Evolutionary conservation across 805 yeast genomes (phyloP).

Genomic region (Middelhovenomyces tepae): DNA sequence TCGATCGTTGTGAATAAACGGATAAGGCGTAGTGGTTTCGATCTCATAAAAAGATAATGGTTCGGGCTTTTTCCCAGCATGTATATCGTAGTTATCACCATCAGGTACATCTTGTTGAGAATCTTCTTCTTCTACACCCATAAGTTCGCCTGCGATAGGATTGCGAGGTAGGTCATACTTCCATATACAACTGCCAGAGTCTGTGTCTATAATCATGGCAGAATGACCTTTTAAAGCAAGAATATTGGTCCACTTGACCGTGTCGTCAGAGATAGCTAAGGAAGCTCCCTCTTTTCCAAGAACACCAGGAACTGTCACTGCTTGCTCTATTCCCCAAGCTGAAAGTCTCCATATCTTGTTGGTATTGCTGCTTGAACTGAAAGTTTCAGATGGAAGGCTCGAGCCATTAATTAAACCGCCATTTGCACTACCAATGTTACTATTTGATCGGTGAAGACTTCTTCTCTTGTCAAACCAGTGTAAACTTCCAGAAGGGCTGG

Average conservation of each 20-base stretch:
- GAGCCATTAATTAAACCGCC: background rate
- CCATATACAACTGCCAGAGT: slow-evolving; percentile 20
- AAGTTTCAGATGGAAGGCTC: slow-evolving; percentile 1
- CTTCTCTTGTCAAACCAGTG: slow-evolving; percentile 44
- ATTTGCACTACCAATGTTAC: background rate
- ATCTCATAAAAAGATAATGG: slow-evolving; percentile 20
- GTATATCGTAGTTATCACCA: background rate
- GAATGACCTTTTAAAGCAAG: background rate
- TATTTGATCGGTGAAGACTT: slow-evolving; percentile 10
- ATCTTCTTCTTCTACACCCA: background rate
- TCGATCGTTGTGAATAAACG: slow-evolving; percentile 20
- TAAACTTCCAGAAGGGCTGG: slow-evolving; percentile 46
- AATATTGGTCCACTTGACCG: background rate
- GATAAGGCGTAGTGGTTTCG: slow-evolving; percentile 21
- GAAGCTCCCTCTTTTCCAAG: slow-evolving; percentile 1
- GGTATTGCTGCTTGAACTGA: too few species aligned
- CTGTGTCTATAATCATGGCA: slow-evolving; percentile 10
- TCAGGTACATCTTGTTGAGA: background rate
- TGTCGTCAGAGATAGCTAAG: background rate
- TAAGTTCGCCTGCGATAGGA: slow-evolving; percentile 16
- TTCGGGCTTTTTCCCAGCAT: slow-evolving; percentile 9
- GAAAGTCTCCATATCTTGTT: slow-evolving; percentile 19
- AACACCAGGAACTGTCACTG: slow-evolving; percentile 1
- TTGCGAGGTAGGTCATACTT: slow-evolving; percentile 35
- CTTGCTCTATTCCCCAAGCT: slow-evolving; percentile 16